Conservation (phyloP, 2,329 filamentous ascomycete species). For the Stagonosporopsis rhizophila region DNA sequence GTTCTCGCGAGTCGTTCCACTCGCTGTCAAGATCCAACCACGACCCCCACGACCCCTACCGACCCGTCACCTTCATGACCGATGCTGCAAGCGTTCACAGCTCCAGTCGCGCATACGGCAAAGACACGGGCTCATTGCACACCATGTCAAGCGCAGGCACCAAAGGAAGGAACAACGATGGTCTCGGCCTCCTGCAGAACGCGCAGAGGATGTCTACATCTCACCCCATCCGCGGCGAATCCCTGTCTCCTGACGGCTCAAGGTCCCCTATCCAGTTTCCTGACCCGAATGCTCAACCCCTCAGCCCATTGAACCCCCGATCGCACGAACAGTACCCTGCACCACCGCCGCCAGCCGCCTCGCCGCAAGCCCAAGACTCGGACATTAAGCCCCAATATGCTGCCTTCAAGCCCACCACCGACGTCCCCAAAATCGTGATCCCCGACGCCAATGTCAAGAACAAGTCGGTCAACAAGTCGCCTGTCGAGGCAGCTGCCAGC, state of each 20-base stretch:
- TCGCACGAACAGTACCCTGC: constrained; percentile 24
- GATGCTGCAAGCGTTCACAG: constrained; percentile 50
- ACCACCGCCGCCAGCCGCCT: constrained; percentile 18
- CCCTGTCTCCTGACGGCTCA: constrained; percentile 43
- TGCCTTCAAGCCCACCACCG: constrained; percentile 47
- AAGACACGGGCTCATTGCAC: constrained; percentile 59
- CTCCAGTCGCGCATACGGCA: constrained; percentile 33
- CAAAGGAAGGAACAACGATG: constrained; percentile 57
- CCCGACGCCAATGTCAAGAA: constrained; percentile 30
- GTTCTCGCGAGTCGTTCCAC: constrained; percentile 84
- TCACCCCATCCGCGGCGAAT: constrained; percentile 53
- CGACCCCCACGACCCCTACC: constrained; percentile 84
- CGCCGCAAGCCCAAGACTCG: constrained; percentile 13
- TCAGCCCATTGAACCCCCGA: constrained; percentile 43
- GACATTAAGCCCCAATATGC: constrained; percentile 39
- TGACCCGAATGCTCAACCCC: constrained; percentile 35
- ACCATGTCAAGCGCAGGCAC: constrained; percentile 58
- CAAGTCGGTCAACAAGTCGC: constrained; percentile 35
- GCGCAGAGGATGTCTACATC: constrained; percentile 66
- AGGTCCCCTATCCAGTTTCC: constrained; percentile 45
- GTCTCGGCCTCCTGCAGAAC: constrained; percentile 62
- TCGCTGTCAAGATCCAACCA: constrained; percentile 80
- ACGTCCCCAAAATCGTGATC: constrained; percentile 34
- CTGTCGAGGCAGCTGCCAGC: constrained; percentile 29
- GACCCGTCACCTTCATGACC: constrained; percentile 66